A percentile compares a stretch with the other conserved stretches of the same genome.
Conservation (phyloP, 169 alveolate species). For the Babesia ovata region DNA sequence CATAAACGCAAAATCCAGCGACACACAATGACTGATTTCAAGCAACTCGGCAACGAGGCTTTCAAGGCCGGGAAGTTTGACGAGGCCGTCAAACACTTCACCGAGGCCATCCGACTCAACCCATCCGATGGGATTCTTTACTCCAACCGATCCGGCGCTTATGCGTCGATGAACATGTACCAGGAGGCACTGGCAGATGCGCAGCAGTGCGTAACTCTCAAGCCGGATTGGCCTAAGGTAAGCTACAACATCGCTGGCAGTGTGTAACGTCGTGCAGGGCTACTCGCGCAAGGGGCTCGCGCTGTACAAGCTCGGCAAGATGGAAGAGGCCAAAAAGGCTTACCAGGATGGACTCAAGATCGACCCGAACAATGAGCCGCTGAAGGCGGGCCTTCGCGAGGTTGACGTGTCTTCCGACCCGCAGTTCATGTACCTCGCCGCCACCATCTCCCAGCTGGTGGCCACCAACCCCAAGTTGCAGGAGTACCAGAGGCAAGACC, state of each 20-base stretch:
- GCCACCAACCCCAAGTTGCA: constrained; percentile 50
- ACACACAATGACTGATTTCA: constrained; percentile 82
- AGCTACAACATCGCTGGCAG: background rate
- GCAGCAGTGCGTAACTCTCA: constrained; percentile 86
- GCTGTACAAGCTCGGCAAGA: constrained; percentile 80
- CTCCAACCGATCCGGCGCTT: constrained; percentile 94
- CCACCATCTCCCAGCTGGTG: constrained; percentile 40
- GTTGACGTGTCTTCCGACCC: constrained; percentile 67
- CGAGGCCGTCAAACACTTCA: constrained; percentile 88
- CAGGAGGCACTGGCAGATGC: constrained; percentile 92
- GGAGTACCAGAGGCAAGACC: constrained; percentile 65
- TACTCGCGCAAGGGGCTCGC: constrained; percentile 90
- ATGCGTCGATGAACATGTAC: constrained; percentile 82
- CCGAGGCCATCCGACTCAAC: constrained; percentile 89
- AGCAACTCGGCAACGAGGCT: constrained; percentile 91
- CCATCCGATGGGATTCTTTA: constrained; percentile 91
- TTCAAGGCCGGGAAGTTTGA: constrained; percentile 88
- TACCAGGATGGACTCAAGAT: constrained; percentile 86
- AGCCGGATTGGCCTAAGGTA: constrained; percentile 92
- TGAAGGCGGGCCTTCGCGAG: constrained; percentile 83
- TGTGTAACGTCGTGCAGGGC: constrained; percentile 69
- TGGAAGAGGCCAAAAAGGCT: constrained; percentile 85
- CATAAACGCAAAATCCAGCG: constrained; percentile 5
- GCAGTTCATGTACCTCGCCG: constrained; percentile 38
- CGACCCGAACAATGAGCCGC: constrained; percentile 87